A percentile compares a stretch with the other conserved stretches of the same genome.
Conservation (phyloP, 768 basidiomycete genomes). For the Lactifluus volemus region DNA sequence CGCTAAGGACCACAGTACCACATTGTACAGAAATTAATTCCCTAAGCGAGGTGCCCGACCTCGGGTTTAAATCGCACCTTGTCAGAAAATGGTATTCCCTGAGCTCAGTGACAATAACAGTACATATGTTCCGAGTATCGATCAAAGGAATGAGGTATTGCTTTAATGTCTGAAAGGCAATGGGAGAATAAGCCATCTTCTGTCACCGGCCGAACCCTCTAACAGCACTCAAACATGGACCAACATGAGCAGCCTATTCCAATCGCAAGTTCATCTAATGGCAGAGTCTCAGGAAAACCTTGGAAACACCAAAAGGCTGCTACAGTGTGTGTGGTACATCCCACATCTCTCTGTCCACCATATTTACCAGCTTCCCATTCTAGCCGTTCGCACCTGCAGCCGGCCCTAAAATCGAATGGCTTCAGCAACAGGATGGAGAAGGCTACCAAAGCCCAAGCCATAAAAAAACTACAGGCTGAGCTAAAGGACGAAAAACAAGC, state of each 20-base stretch:
- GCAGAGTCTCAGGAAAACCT: constrained; percentile 59
- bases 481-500: constrained; percentile 70
- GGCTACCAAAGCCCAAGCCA: constrained; percentile 53
- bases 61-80: too few species aligned
- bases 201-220: too few species aligned
- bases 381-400: constrained; percentile 62
- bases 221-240: not conserved
- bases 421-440: constrained; percentile 67
- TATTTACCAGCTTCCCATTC: constrained; percentile 12
- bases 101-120: too few species aligned
- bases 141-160: not conserved
- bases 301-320: constrained; percentile 51
- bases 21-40: too few species aligned
- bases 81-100: too few species aligned
- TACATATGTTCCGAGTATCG: too few species aligned
- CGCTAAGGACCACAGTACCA: too few species aligned
- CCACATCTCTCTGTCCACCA: not conserved
- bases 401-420: constrained; percentile 53
- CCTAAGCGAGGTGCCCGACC: not conserved
- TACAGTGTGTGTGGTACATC: constrained; percentile 35
- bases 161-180: too few species aligned
- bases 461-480: constrained; percentile 66
- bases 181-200: too few species aligned
- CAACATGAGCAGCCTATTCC: constrained; percentile 22
- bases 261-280: constrained; percentile 51